Evolutionary conservation across 257 asterid species (phyloP), one percentile per base, ranked within the genome.

Genomic region (Nicotiana tabacum): DNA sequence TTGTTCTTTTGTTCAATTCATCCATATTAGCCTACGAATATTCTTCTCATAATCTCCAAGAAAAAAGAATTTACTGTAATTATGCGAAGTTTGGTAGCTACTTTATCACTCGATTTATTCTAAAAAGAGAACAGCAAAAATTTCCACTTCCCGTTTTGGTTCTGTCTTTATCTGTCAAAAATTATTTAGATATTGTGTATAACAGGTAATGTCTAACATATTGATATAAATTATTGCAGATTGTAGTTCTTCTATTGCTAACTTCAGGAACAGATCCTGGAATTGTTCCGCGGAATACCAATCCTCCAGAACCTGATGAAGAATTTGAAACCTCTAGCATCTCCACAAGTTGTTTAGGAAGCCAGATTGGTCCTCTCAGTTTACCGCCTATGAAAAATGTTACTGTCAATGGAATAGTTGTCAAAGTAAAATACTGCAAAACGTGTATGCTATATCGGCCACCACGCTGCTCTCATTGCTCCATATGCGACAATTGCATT

Each of bases 401-500:
- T 17, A 83, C 79, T 7, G 89, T 94, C 35, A 94, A 91, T 83
- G 97, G 98, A 76, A 84, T 88, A 55, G 85, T 89, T 56, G 94
- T 92, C 48, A 88, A 85, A 89, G 92, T 94, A 32, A 94, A 94
- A 70, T 94, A 92, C 77, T 92, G 97, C 68, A 93, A 92, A 86
- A 92, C 96, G 57, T 94, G 98, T 88, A 92, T 89, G 96, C 67
- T 94, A 16, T 94, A 90, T 86, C 91, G 98, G 32, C 97, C 98
- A 67, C 98, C 98, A 65, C 84, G 98, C 58, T 94, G 98, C 89
- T 94, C 98, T 78, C 98, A 92, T 81, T 94, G 97, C 86, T 94
- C 97, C 1, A 90, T 92, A 79, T 94, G 97, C 80, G 89, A 94
- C 85, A 91, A 94, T 86, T 94, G 97, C 68, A 95, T 92, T 24